Conservation (phyloP, 495 filamentous ascomycete species). For the Friedmanniomyces simplex region DNA sequence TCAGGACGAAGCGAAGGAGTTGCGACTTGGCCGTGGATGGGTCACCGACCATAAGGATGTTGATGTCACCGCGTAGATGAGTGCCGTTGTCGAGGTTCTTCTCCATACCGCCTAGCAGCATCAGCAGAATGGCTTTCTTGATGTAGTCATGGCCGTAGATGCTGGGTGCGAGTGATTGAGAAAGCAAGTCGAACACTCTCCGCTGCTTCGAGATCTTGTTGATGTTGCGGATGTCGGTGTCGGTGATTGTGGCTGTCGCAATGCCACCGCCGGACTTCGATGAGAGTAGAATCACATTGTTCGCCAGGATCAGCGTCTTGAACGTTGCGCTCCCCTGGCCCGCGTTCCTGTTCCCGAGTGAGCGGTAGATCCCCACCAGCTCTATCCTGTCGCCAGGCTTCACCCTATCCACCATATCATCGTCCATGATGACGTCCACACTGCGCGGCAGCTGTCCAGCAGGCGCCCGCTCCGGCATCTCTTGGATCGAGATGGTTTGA, state of each 20-base stretch:
- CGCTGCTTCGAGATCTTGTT: constrained; percentile 95
- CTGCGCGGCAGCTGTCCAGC: constrained; percentile 91
- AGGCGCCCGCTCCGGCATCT: constrained; percentile 97
- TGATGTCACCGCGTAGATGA: constrained; percentile 96
- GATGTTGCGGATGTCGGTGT: constrained; percentile 96
- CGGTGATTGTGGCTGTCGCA: constrained; percentile 86
- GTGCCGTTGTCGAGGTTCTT: constrained; percentile 98
- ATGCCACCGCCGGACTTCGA: constrained; percentile 94
- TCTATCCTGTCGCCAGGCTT: constrained; percentile 97
- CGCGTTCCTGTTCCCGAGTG: constrained; percentile 87
- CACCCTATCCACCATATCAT: constrained; percentile 87
- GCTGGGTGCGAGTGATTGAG: constrained; percentile 94
- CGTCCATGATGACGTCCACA: constrained; percentile 95
- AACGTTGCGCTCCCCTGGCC: constrained; percentile 79
- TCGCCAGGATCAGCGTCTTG: constrained; percentile 84
- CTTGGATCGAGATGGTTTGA: constrained; percentile 96
- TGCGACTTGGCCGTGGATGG: constrained; percentile 98
- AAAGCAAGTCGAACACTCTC: constrained; percentile 83
- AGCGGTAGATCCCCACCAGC: constrained; percentile 86
- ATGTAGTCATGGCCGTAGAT: constrained; percentile 97
- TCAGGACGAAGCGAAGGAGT: constrained; percentile 91
- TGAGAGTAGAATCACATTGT: constrained; percentile 88
- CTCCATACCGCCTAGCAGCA: constrained; percentile 96
- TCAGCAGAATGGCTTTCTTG: constrained; percentile 94
- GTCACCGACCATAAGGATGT: constrained; percentile 98